These are phyloP conservation scores for Penicillium canescens DNA, from an alignment of 495 filamentous ascomycete genomes.

Conservation along the genomic window DNA sequence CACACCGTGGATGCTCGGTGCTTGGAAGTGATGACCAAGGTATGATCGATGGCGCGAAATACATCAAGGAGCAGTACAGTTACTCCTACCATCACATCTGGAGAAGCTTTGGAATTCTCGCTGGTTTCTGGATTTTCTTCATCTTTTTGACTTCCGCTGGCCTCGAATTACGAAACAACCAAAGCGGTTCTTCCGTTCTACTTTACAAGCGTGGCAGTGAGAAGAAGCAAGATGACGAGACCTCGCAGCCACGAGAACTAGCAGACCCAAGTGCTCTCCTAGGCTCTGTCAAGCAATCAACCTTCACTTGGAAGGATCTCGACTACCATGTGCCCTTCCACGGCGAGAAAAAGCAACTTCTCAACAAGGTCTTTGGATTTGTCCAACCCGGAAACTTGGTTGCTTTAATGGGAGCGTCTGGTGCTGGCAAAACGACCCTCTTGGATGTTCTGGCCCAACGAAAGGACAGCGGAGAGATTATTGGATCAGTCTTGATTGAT, in stretches of 20 bases:
- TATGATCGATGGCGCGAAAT: conserved; percentile 58
- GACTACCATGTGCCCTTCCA: conserved; percentile 65
- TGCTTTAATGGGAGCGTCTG: conserved; percentile 79
- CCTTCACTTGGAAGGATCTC: conserved; percentile 60
- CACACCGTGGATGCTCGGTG: conserved; percentile 71
- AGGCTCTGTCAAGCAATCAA: conserved; percentile 32
- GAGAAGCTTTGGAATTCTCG: conserved; percentile 79
- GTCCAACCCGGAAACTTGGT: conserved; percentile 79
- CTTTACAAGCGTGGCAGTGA: conserved; percentile 60
- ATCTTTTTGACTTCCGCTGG: conserved; percentile 66
- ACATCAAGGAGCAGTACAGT: conserved; percentile 64
- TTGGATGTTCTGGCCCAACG: conserved; percentile 50
- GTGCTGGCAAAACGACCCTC: conserved; percentile 82
- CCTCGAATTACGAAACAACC: conserved; percentile 62
- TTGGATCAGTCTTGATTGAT: conserved; percentile 49
- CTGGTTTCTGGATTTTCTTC: conserved; percentile 73
- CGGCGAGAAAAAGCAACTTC: conserved; percentile 53
- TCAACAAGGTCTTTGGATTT: conserved; percentile 75
- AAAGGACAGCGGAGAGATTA: conserved; percentile 49
- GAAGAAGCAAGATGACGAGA: conserved; percentile 33
- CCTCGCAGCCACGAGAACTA: background rate
- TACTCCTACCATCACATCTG: conserved; percentile 65
- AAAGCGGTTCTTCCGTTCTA: conserved; percentile 61
- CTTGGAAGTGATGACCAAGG: conserved; percentile 59
- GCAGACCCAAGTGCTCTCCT: conserved; percentile 21